A percentile compares a stretch with the other conserved stretches of the same genome.
Evolutionary conservation across 345 rosid species (phyloP).

Genomic region (Heritiera fomes): DNA sequence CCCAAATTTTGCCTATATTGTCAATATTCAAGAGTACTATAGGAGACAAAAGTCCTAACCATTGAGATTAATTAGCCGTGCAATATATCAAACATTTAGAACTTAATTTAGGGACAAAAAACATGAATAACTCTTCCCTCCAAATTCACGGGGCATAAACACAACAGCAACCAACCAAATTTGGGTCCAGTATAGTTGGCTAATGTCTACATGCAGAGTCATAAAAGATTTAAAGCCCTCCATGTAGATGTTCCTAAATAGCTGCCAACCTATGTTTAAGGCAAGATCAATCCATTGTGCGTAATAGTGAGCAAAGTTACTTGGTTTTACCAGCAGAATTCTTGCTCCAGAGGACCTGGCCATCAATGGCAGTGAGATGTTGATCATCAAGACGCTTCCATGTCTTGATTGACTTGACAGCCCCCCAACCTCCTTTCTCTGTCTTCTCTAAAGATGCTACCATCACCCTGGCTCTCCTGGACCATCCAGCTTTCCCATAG

Average conservation of each 20-base stretch:
- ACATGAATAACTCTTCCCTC: not conserved
- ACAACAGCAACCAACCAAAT: not conserved
- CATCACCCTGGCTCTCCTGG: conserved; percentile 80
- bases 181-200: conserved; percentile 13
- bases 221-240: not conserved
- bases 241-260: not conserved
- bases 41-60: not conserved
- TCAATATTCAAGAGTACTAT: not conserved
- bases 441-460: conserved; percentile 68
- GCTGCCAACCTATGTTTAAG: not conserved
- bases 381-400: conserved; percentile 94
- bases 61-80: not conserved
- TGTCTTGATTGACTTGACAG: conserved; percentile 71
- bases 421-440: conserved; percentile 61
- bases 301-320: not conserved
- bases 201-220: not conserved
- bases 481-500: conserved; percentile 90
- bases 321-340: conserved; percentile 40
- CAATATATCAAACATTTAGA: not conserved
- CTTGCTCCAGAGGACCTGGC: conserved; percentile 79
- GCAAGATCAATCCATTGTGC: not conserved
- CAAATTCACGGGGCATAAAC: not conserved
- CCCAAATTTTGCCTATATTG: conserved; percentile 1
- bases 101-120: not conserved
- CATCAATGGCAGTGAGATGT: conserved; percentile 56